phyloP scores from a whole-genome alignment of 2,329 filamentous ascomycete species.

The Cercospora sp. region DNA sequence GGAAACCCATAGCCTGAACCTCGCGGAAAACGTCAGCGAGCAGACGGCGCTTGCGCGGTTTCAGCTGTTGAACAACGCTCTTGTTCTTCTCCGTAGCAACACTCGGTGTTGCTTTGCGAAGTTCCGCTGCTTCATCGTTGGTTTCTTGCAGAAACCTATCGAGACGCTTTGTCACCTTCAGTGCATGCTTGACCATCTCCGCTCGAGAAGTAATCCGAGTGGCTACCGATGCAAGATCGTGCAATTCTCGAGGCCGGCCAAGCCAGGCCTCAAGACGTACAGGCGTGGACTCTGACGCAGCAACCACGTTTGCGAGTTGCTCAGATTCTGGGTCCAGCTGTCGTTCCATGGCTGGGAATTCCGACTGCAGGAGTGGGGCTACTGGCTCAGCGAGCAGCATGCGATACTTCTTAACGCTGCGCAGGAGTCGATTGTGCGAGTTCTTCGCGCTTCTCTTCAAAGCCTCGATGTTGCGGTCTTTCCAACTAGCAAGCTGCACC shows the following conservation, averaged over 20 bases:
- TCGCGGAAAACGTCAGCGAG: constrained; percentile 85
- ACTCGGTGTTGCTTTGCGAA: constrained; percentile 80
- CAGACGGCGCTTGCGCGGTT: constrained; percentile 83
- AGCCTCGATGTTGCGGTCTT: constrained; percentile 91
- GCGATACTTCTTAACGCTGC: constrained; percentile 86
- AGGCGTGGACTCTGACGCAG: neutral
- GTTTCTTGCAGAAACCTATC: constrained; percentile 50
- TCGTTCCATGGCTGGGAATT: constrained; percentile 21
- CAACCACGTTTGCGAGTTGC: neutral
- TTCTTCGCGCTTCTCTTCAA: constrained; percentile 84
- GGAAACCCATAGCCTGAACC: constrained; percentile 84
- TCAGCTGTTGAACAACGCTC: constrained; percentile 79
- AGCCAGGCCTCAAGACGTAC: constrained; percentile 13
- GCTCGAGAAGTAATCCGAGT: neutral
- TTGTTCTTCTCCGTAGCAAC: constrained; percentile 86
- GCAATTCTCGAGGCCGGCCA: constrained; percentile 4
- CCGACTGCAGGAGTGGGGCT: constrained; percentile 53
- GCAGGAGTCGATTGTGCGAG: constrained; percentile 90
- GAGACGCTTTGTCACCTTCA: constrained; percentile 13
- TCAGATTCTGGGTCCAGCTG: neutral
- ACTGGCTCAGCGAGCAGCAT: constrained; percentile 74
- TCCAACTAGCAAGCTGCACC: constrained; percentile 94
- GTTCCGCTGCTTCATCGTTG: constrained; percentile 65
- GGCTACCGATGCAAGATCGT: neutral
- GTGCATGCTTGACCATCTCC: neutral